Conservation (phyloP, 2,329 filamentous ascomycete genomes). For the Epichloe sylvatica region DNA sequence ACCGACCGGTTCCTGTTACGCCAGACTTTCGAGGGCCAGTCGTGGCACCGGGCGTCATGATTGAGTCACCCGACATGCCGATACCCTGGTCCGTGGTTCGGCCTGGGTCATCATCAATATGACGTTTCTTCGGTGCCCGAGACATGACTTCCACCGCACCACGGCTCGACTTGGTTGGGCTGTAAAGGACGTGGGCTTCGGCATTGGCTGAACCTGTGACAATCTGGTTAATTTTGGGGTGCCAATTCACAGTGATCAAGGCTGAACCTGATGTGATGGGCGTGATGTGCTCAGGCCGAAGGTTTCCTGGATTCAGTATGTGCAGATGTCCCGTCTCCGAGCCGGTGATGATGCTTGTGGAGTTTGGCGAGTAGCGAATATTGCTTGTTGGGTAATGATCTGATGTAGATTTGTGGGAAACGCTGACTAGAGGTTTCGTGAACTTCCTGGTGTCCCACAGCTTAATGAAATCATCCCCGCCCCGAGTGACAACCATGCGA, state of each 20-base stretch:
- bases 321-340: constrained; percentile 76
- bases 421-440: constrained; percentile 71
- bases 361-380: constrained; percentile 78
- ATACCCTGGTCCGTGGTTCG: constrained; percentile 72
- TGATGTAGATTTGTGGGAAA: constrained; percentile 68
- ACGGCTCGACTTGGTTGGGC: constrained; percentile 63
- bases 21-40: constrained; percentile 44
- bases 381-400: constrained; percentile 72
- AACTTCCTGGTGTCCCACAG: constrained; percentile 96
- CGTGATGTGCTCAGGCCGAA: constrained; percentile 71
- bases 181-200: constrained; percentile 82
- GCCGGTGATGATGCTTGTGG: constrained; percentile 75
- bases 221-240: constrained; percentile 90
- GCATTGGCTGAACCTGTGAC: constrained; percentile 84
- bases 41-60: constrained; percentile 54
- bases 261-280: constrained; percentile 76
- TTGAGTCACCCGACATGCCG: constrained; percentile 71
- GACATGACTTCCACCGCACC: constrained; percentile 86
- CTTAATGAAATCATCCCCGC: constrained; percentile 86
- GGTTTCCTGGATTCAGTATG: constrained; percentile 84
- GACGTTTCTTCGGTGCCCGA: constrained; percentile 82
- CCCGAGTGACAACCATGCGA: constrained; percentile 76
- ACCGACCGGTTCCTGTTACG: constrained; percentile 63
- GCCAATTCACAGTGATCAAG: constrained; percentile 78
- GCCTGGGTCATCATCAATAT: constrained; percentile 84